Evolutionary conservation across 1,284 basidiomycete species (phyloP).

Genomic region (Microbotryum saponariae): DNA sequence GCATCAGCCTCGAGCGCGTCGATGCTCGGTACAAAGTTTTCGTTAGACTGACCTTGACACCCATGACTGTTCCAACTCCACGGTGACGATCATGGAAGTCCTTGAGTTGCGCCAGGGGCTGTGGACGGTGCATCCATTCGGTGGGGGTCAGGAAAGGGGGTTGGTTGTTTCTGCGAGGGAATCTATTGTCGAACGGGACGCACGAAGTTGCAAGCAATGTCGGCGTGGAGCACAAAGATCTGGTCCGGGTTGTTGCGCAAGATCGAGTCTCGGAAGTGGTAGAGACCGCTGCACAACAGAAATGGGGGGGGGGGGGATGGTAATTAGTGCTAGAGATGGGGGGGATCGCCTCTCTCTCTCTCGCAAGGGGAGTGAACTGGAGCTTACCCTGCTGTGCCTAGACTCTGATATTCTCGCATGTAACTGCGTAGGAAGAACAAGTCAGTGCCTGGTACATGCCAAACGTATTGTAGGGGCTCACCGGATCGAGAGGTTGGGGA

Average conservation of each 20-base stretch:
- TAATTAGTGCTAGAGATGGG: too few species aligned
- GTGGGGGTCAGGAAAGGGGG: background rate
- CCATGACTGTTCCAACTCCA: conserved; percentile 48
- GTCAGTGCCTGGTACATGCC: background rate
- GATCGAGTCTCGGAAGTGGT: conserved; percentile 46
- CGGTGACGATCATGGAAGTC: conserved; percentile 46
- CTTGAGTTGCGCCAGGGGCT: conserved; percentile 42
- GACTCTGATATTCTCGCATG: conserved; percentile 47
- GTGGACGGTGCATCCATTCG: background rate
- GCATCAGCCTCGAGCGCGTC: background rate
- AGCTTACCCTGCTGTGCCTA: conserved; percentile 47
- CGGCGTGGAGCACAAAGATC: conserved; percentile 50
- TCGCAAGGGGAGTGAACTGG: conserved; percentile 40
- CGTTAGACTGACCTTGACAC: conserved; percentile 41
- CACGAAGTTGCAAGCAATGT: conserved; percentile 46
- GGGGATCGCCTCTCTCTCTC: conserved; percentile 8
- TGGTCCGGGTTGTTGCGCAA: conserved; percentile 45
- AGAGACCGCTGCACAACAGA: conserved; percentile 23
- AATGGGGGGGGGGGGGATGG: background rate
- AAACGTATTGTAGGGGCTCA: conserved; percentile 17
- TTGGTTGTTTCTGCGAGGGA: background rate
- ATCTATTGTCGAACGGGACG: background rate
- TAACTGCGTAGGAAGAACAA: conserved; percentile 38
- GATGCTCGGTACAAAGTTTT: background rate
- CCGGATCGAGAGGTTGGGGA: conserved; percentile 46